Percentiles rank a stretch among this genome's conserved stretches.
These are phyloP conservation scores for Diplodia seriata DNA, from an alignment of 2,329 filamentous ascomycete genomes.

Conservation along the genomic window DNA sequence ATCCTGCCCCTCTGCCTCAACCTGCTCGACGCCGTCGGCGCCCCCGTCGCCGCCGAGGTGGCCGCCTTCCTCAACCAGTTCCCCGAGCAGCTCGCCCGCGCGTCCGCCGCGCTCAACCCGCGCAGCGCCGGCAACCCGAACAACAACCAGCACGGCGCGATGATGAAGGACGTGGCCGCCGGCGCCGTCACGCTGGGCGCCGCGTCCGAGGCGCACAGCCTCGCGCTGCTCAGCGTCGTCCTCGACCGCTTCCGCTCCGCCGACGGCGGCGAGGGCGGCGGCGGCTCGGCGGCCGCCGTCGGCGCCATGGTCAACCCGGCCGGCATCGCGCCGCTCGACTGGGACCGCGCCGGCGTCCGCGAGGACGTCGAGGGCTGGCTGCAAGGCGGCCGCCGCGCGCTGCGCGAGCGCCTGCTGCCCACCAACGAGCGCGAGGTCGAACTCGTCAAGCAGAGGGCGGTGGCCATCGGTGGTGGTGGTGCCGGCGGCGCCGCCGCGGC, in stretches of 20 bases:
- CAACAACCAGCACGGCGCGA: slow-evolving; percentile 38
- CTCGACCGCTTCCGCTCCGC: slow-evolving; percentile 69
- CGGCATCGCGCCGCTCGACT: slow-evolving; percentile 75
- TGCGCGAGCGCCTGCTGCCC: slow-evolving; percentile 76
- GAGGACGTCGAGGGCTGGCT: slow-evolving; percentile 88
- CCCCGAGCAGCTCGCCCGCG: slow-evolving; percentile 75
- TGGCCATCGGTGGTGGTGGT: slow-evolving; percentile 52
- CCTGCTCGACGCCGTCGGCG: slow-evolving; percentile 79
- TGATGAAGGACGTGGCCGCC: slow-evolving; percentile 52
- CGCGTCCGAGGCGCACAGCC: slow-evolving; percentile 78
- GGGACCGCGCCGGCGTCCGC: slow-evolving; percentile 74
- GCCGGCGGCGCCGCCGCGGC: slow-evolving; percentile 41
- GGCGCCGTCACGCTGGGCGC: slow-evolving; percentile 74
- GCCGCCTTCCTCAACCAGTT: slow-evolving; percentile 90
- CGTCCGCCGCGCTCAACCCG: slow-evolving; percentile 74
- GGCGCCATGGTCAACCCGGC: slow-evolving; percentile 49
- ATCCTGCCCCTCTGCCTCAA: slow-evolving; percentile 89
- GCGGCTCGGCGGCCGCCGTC: slow-evolving; percentile 39
- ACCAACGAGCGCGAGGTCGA: slow-evolving; percentile 75
- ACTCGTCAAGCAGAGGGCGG: slow-evolving; percentile 58
- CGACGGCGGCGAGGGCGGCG: slow-evolving; percentile 54
- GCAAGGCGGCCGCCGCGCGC: slow-evolving; percentile 65
- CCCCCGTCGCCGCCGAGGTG: slow-evolving; percentile 82
- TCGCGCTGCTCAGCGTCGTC: slow-evolving; percentile 77
- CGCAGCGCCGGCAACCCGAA: slow-evolving; percentile 44